These are phyloP conservation scores for Ceraceosorus bombacis DNA, from an alignment of 1,284 basidiomycete species.

Conservation along the genomic window DNA sequence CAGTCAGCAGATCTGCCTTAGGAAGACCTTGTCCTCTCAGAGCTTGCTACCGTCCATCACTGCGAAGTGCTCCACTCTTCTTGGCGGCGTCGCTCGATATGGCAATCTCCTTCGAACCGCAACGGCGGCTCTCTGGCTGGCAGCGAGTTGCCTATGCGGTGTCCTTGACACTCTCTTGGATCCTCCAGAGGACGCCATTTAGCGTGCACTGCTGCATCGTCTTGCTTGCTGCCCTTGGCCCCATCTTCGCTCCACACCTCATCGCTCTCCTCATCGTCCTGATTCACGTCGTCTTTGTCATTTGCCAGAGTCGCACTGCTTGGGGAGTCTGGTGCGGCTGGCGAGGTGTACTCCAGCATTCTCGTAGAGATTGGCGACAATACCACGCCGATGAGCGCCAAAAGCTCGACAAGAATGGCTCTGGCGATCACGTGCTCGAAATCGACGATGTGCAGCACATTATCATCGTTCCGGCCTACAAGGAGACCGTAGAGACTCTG, in stretches of 20 bases:
- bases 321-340: slow-evolving; percentile 32
- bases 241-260: slow-evolving; percentile 23
- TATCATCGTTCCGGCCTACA: slow-evolving; percentile 46
- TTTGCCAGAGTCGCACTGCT: slow-evolving; percentile 30
- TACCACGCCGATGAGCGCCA: slow-evolving; percentile 11
- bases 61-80: not conserved
- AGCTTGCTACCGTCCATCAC: not conserved
- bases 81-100: not conserved
- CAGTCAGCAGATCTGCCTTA: no score
- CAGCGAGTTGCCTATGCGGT: not conserved
- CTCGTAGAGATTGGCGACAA: slow-evolving; percentile 32
- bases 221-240: slow-evolving; percentile 21
- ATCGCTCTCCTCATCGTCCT: slow-evolving; percentile 26
- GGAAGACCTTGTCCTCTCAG: no score
- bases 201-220: slow-evolving; percentile 29
- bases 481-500: slow-evolving; percentile 41
- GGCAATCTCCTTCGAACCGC: not conserved
- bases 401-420: slow-evolving; percentile 8
- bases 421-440: slow-evolving; percentile 13
- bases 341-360: slow-evolving; percentile 27
- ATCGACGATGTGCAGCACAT: slow-evolving; percentile 38
- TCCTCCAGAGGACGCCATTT: slow-evolving; percentile 42
- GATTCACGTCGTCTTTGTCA: slow-evolving; percentile 31
- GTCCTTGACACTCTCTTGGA: slow-evolving; percentile 11
- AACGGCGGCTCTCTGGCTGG: not conserved